Evolutionary conservation across 371 early-diverging fungal species (phyloP).

Genomic region (Encephalitozoon intestinalis): DNA sequence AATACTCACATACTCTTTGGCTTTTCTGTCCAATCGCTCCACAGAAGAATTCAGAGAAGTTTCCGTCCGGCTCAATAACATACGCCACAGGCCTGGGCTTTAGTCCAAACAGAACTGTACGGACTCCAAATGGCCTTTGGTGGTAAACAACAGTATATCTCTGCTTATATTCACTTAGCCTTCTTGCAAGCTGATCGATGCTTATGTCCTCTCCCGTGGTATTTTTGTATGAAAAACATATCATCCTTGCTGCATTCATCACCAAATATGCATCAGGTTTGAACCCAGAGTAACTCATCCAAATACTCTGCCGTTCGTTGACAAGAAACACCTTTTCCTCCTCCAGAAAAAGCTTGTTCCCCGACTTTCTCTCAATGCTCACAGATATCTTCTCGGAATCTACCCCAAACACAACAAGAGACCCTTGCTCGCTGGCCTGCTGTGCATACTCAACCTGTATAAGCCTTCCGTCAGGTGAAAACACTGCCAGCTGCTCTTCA

Average conservation of each 20-base stretch:
- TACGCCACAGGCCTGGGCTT: slow-evolving; percentile 78
- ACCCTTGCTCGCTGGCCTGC: slow-evolving; percentile 92
- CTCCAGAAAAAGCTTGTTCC: slow-evolving; percentile 84
- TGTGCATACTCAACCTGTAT: slow-evolving; percentile 99
- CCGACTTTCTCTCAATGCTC: slow-evolving; percentile 80
- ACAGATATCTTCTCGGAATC: slow-evolving; percentile 41
- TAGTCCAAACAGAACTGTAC: slow-evolving; percentile 83
- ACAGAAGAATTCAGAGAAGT: slow-evolving; percentile 89
- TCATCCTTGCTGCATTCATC: slow-evolving; percentile 36
- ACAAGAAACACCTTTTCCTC: slow-evolving; percentile 84
- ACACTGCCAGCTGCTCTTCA: slow-evolving; percentile 78
- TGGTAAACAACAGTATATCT: slow-evolving; percentile 96
- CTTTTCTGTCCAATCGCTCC: slow-evolving; percentile 58
- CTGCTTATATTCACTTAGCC: slow-evolving; percentile 61
- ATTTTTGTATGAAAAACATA: slow-evolving; percentile 49
- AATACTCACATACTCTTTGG: slow-evolving; percentile 23
- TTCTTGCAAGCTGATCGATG: slow-evolving; percentile 75
- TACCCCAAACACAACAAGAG: slow-evolving; percentile 60
- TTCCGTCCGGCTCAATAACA: slow-evolving; percentile 97
- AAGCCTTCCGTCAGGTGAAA: slow-evolving; percentile 97
- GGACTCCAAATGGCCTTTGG: slow-evolving; percentile 95
- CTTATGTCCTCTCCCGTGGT: slow-evolving; percentile 72
- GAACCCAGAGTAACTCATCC: slow-evolving; percentile 69
- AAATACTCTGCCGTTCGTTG: slow-evolving; percentile 91
- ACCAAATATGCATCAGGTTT: slow-evolving; percentile 58